phyloP scores from a whole-genome alignment of 768 basidiomycete species.

The Hericium coralloides region DNA sequence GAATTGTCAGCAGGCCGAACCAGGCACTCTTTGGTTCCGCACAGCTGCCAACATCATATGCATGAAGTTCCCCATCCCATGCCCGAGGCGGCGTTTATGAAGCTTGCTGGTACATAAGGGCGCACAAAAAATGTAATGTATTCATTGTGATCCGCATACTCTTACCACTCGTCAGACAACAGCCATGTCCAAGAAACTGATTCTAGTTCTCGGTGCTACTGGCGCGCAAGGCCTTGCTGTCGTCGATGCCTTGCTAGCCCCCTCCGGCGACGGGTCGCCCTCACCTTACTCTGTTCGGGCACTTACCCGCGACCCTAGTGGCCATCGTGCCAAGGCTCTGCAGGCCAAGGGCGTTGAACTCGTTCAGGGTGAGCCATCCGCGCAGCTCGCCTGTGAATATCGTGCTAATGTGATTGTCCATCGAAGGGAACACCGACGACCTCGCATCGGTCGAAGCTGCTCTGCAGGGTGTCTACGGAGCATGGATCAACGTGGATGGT shows the following conservation, averaged over 20 bases:
- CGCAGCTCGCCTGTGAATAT: too few species aligned
- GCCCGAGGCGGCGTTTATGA: too few species aligned
- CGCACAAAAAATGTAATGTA: too few species aligned
- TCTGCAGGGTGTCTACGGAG: conserved; percentile 26
- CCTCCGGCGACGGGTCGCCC: conserved; percentile 23
- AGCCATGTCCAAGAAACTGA: conserved; percentile 18
- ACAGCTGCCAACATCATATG: too few species aligned
- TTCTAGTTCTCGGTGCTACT: conserved; percentile 34
- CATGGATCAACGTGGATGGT: conserved; percentile 25
- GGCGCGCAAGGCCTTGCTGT: conserved; percentile 33
- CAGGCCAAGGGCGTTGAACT: conserved; percentile 19
- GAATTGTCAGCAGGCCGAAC: too few species aligned
- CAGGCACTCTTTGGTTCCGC: too few species aligned
- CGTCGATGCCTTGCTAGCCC: conserved; percentile 25
- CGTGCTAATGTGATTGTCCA: background rate
- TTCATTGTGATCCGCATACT: too few species aligned
- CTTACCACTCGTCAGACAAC: too few species aligned
- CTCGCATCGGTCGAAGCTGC: conserved; percentile 21
- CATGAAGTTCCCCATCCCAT: too few species aligned
- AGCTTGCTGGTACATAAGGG: too few species aligned
- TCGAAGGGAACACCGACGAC: conserved; percentile 23
- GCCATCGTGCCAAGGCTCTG: conserved; percentile 24
- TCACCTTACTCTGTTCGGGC: conserved; percentile 33
- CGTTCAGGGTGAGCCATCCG: background rate
- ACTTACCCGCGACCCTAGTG: conserved; percentile 26